Evolutionary conservation across 1,284 basidiomycete species (phyloP).

Genomic region (Irpex sp.): DNA sequence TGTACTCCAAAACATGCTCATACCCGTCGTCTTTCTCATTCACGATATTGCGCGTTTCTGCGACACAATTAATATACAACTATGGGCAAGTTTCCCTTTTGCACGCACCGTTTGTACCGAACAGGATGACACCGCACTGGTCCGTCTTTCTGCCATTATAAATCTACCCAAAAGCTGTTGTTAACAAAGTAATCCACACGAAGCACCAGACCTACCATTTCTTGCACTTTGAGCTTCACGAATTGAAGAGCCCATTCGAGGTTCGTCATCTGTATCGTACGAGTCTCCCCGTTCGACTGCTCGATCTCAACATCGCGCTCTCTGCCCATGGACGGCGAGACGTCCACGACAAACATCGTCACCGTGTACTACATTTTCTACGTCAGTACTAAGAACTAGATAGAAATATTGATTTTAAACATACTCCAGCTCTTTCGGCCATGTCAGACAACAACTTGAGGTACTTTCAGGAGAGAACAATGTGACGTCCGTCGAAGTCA

Average conservation of each 20-base stretch:
- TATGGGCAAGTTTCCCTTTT: too few relatives aligned
- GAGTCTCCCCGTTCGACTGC: constrained; percentile 46
- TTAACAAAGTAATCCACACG: constrained; percentile 4
- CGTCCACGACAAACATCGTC: constrained; percentile 84
- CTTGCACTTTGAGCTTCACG: constrained; percentile 84
- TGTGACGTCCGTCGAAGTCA: too few relatives aligned
- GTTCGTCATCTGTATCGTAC: constrained; percentile 62
- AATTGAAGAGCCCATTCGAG: constrained; percentile 83
- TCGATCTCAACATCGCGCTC: constrained; percentile 55
- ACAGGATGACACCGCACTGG: constrained; percentile 81
- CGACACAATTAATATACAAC: too few relatives aligned
- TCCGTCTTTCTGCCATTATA: constrained; percentile 90
- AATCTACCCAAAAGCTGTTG: constrained; percentile 48
- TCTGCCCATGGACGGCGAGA: constrained; percentile 82
- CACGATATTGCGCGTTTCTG: constrained; percentile 77
- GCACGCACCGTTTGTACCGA: constrained; percentile 71
- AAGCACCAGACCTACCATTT: constrained; percentile 60
- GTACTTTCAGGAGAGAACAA: background rate
- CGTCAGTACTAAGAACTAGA: background rate
- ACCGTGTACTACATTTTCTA: constrained; percentile 60
- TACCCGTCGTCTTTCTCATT: constrained; percentile 66
- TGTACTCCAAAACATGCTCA: constrained; percentile 73
- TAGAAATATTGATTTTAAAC: constrained; percentile 1
- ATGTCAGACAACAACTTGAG: constrained; percentile 37
- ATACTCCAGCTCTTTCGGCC: constrained; percentile 75